Evolutionary conservation across 1,284 basidiomycete genomes (phyloP).

Genomic region (Ustilago sp.): DNA sequence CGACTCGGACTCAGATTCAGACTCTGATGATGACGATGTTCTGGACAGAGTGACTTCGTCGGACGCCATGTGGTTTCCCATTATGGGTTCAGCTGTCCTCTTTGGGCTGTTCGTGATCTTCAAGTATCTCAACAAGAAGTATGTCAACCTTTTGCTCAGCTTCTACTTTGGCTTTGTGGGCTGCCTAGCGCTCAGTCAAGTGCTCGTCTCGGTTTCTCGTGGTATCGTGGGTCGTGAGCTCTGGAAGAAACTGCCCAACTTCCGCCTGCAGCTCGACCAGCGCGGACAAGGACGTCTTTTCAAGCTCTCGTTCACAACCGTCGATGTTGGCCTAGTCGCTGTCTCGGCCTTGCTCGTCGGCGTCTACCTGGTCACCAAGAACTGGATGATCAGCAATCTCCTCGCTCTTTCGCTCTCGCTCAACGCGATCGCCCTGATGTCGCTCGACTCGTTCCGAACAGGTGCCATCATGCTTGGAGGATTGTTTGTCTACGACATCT

Average conservation of each 20-base stretch:
- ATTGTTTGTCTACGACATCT: constrained; percentile 68
- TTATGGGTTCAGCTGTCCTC: constrained; percentile 64
- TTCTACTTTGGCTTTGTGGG: constrained; percentile 67
- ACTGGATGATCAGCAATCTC: constrained; percentile 82
- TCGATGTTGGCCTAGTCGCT: constrained; percentile 77
- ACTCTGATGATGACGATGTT: constrained; percentile 51
- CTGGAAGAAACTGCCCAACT: constrained; percentile 54
- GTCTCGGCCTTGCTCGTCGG: constrained; percentile 77
- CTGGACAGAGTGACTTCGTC: constrained; percentile 60
- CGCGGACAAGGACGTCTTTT: constrained; percentile 39
- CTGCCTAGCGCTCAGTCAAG: constrained; percentile 56
- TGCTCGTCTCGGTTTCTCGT: constrained; percentile 30
- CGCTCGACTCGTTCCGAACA: constrained; percentile 90
- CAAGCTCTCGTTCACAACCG: constrained; percentile 68
- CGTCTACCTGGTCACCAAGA: constrained; percentile 75
- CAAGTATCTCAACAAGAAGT: constrained; percentile 65
- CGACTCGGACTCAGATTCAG: constrained; percentile 30
- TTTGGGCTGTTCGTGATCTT: constrained; percentile 64
- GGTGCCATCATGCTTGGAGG: constrained; percentile 81
- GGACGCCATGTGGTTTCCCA: constrained; percentile 66
- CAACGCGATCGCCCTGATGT: constrained; percentile 83
- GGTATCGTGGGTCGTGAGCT: constrained; percentile 30
- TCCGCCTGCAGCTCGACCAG: constrained; percentile 43
- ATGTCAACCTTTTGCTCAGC: constrained; percentile 62
- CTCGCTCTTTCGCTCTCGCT: constrained; percentile 86